phyloP scores from a whole-genome alignment of 2,329 filamentous ascomycete species.

The Chaetomiaceae sp. region DNA sequence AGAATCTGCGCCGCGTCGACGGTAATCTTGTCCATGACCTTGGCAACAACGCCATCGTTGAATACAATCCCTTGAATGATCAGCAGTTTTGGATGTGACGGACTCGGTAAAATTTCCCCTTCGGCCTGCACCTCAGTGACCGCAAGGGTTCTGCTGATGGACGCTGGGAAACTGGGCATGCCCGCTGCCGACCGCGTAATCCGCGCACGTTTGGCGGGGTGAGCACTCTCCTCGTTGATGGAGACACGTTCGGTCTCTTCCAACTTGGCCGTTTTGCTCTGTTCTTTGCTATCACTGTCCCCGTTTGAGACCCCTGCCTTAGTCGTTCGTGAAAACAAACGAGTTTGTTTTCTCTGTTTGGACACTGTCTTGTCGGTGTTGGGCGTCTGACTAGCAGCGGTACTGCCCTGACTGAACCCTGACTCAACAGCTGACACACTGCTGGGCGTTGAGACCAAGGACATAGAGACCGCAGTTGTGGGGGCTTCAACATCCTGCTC shows the following conservation, averaged over 20 bases:
- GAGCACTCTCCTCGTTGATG: not conserved
- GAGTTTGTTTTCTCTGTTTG: not conserved
- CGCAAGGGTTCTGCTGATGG: not conserved
- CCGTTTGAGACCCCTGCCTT: not conserved
- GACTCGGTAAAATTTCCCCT: not conserved
- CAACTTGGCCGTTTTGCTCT: not conserved
- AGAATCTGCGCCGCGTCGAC: slow-evolving; percentile 15
- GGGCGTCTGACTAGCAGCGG: not conserved
- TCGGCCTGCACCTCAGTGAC: not conserved
- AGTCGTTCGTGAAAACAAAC: slow-evolving; percentile 1
- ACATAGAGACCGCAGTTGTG: too few relatives aligned
- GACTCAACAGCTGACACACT: too few relatives aligned
- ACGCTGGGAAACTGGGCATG: not conserved
- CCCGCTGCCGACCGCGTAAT: not conserved
- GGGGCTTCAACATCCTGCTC: not conserved
- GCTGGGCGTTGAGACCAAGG: too few relatives aligned
- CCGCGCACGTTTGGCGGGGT: slow-evolving; percentile 4
- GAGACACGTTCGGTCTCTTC: not conserved
- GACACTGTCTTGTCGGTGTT: not conserved
- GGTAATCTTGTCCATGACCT: slow-evolving; percentile 7
- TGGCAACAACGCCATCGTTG: slow-evolving; percentile 5
- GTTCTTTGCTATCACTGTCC: too few relatives aligned
- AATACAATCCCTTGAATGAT: slow-evolving; percentile 10
- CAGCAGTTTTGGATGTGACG: slow-evolving; percentile 5
- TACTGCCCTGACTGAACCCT: too few relatives aligned